Base-by-base conservation (phyloP, 2,329 filamentous ascomycete genomes). In the Fusarium subglutinans region DNA sequence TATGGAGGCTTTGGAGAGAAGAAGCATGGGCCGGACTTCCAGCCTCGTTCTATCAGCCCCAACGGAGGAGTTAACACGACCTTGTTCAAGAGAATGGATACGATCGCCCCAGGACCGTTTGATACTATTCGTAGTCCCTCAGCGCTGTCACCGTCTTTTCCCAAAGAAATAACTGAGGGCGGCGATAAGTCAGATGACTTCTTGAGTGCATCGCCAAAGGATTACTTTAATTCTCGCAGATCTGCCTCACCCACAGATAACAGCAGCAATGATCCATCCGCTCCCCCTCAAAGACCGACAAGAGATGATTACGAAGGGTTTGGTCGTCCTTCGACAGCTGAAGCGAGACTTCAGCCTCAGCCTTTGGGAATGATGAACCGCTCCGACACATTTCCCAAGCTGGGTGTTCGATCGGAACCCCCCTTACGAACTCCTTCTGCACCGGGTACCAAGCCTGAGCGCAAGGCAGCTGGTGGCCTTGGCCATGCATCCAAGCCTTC, bases 81-180 rank as follows among this genome's bases (percentile, higher is more conserved):
- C 43, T 77, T 94, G 35, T 77, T 92, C 75, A 87, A 89, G 70
- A 88, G 90, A 58, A 89, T 93, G 86, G 88, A 93, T 74, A 87
- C 84, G 14, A 91, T 93, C 77, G 86, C 89, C 3, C 90, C 91
- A 3, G 91, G 90, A 0, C 91, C 92, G 1, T 93, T 94, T 76
- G 89, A 90, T 72, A 80, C 86, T 38, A 82, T 78, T 71, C 82
- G 83, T 73, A 83, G 81, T 44, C 78, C 81, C 37, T 79, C 82
- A 8, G 65, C 73, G 33, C 75, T 74, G n/a, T 77, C 79, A 20
- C 83, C 84, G 47, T 78, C 81, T 3, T 82, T 83, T 38, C 76
- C 81, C 15, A 74, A 43, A 45, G 72, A 74, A 45, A 60, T 74
- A 26, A 62, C 54, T 22, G 72, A 68, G 37, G 58, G 41, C 26